A percentile compares a stretch with the other conserved stretches of the same genome.
These are phyloP conservation scores for Neckera pumila DNA, from an alignment of 225 moss, liverwort and hornwort genomes.

Conservation along the genomic window DNA sequence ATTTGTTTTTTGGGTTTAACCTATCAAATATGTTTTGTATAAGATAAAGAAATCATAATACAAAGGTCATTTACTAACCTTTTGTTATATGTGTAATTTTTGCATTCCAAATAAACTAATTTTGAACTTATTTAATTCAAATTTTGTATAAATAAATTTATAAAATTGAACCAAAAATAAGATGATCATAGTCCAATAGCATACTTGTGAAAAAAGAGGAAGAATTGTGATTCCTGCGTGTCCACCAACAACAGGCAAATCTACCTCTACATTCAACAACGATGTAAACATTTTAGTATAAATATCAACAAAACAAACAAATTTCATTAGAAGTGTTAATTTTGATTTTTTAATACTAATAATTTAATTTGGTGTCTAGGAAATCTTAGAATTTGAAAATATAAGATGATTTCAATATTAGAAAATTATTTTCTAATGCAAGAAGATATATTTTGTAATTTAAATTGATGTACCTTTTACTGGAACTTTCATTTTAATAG, in stretches of 20 bases:
- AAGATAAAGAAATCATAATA: not conserved
- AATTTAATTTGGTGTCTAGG: too few relatives aligned
- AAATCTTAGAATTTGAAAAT: not conserved
- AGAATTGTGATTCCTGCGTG: slow-evolving; percentile 75
- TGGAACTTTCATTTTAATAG: slow-evolving; percentile 33
- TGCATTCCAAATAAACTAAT: not conserved
- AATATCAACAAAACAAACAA: not conserved
- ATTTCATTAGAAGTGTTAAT: too few relatives aligned
- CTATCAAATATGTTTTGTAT: not conserved
- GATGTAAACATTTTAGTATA: not conserved
- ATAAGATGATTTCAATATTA: too few relatives aligned
- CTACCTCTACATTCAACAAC: slow-evolving; percentile 38
- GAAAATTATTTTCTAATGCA: too few relatives aligned
- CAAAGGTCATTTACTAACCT: not conserved
- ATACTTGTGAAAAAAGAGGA: slow-evolving; percentile 61
- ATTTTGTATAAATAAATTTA: too few relatives aligned
- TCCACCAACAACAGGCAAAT: slow-evolving; percentile 64
- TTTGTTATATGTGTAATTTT: not conserved
- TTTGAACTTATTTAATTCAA: not conserved
- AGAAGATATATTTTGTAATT: not conserved
- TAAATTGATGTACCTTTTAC: not conserved
- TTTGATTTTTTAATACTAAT: not conserved
- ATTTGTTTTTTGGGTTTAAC: slow-evolving; percentile 42
- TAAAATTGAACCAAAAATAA: not conserved
- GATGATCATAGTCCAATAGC: not conserved